Base-by-base conservation (phyloP, 2,329 filamentous ascomycete genomes). In the Cercospora nicotianae region DNA sequence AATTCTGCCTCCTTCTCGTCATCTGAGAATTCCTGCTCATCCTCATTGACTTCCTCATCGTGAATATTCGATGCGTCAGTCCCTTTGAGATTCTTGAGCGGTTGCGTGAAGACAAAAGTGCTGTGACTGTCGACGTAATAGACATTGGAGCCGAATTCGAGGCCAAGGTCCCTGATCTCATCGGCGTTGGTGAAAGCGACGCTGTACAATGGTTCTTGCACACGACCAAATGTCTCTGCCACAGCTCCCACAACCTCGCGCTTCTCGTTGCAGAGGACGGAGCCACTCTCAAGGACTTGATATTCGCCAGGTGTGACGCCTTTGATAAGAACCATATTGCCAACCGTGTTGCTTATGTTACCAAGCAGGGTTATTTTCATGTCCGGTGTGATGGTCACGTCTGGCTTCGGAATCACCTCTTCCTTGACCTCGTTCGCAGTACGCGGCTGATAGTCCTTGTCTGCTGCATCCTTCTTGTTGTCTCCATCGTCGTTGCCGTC, bases 51-150 rank as follows among this genome's bases (percentile, higher is more conserved):
- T 81, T 98, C 94, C 79, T 99, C 95, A 73, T 98, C 95, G 79
- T 97, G 91, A 64, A 97, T 86, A 77, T 98, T 98, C 62, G 93
- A 96, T 8, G 95, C 94, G 79, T 99, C 95, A 9, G 93, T 95
- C 68, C 93, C 93, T 81, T 96, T 98, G 75, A 91, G 78, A 63
- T 85, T 86, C 79, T 90, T 91, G 66, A 98, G 83, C 6, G 90
- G 88, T 77, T 95, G 87, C 0, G 94, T 97, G 76, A 97, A 95
- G 65, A 97, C 92, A 74, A 91, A 96, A 0, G 86, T 89, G 48
- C 93, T 93, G 77, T 95, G 90, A 8, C 87, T 83, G 55, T 90
- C 86, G 3, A 94, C 89, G 76, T 97, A 98, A 81, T 87, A 97
- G 2, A 98, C 82, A 60, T 87, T 87, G 2, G 87, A 87, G 30